phyloP scores from a whole-genome alignment of 2,329 filamentous ascomycete species.

The Stagonosporopsis cucurbitacearum region DNA sequence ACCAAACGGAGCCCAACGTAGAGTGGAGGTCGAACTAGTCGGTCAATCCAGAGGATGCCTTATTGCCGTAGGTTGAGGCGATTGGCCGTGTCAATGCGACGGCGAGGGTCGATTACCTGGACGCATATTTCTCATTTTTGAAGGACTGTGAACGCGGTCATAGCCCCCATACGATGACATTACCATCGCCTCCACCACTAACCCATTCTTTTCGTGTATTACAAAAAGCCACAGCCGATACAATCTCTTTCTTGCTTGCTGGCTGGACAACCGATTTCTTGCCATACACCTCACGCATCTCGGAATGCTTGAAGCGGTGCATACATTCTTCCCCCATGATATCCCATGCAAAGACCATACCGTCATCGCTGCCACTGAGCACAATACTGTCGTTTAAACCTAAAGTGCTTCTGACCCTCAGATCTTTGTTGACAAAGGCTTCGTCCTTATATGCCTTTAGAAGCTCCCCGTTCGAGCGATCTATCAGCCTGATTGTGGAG shows the following conservation, averaged over 20 bases:
- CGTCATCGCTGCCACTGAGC: conserved; percentile 80
- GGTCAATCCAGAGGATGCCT: background rate
- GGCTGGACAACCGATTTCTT: conserved; percentile 41
- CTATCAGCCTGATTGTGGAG: conserved; percentile 78
- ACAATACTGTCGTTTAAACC: conserved; percentile 79
- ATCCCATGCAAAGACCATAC: conserved; percentile 82
- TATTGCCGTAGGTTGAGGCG: background rate
- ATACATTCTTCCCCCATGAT: conserved; percentile 73
- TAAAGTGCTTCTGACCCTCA: conserved; percentile 77
- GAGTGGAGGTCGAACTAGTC: background rate
- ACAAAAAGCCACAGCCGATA: conserved; percentile 58
- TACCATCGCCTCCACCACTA: conserved; percentile 58
- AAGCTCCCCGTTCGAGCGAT: conserved; percentile 74
- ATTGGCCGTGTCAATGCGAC: too few species aligned
- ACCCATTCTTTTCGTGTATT: conserved; percentile 55
- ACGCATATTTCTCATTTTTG: too few species aligned
- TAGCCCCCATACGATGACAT: conserved; percentile 47
- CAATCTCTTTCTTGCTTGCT: conserved; percentile 52
- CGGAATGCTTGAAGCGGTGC: conserved; percentile 62
- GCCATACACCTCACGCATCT: conserved; percentile 37
- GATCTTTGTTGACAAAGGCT: conserved; percentile 67
- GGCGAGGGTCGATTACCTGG: too few species aligned
- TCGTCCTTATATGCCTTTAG: conserved; percentile 72
- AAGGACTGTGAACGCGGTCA: background rate
- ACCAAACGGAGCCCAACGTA: conserved; percentile 6